Evolutionary conservation across 208 protist genomes (phyloP).

Genomic region (Entamoeba dispar): DNA sequence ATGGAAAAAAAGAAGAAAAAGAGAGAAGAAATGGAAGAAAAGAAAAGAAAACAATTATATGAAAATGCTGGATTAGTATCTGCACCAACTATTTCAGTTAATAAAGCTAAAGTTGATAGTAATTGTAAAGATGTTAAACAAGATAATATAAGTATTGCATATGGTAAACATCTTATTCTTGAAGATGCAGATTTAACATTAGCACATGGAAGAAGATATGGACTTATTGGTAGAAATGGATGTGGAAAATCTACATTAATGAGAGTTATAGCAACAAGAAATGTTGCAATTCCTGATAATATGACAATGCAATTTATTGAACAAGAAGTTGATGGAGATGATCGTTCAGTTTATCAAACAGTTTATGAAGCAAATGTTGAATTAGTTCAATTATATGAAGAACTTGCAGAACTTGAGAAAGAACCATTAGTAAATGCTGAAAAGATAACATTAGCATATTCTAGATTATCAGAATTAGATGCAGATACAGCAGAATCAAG

Average conservation of each 20-base stretch:
- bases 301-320: not conserved
- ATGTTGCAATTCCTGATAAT: not conserved
- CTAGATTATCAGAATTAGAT: not conserved
- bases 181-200: conserved; percentile 19
- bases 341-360: too few relatives aligned
- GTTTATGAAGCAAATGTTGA: not conserved
- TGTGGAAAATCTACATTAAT: conserved; percentile 68
- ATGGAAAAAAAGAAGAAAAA: not conserved
- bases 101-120: not conserved
- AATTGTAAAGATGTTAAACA: not conserved
- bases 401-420: not conserved
- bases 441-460: not conserved
- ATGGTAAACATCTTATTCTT: conserved; percentile 4
- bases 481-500: not conserved
- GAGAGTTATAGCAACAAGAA: conserved; percentile 40
- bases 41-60: not conserved
- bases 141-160: not conserved
- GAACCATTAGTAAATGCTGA: not conserved
- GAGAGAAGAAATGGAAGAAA: not conserved
- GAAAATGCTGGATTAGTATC: not conserved
- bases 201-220: conserved; percentile 31
- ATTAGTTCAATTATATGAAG: not conserved
- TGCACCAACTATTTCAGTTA: not conserved
- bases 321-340: not conserved
- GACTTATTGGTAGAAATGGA: conserved; percentile 57